These are phyloP conservation scores for Debaryomyces coudertii DNA, from an alignment of 1,139 yeast genomes.

Conservation along the genomic window DNA sequence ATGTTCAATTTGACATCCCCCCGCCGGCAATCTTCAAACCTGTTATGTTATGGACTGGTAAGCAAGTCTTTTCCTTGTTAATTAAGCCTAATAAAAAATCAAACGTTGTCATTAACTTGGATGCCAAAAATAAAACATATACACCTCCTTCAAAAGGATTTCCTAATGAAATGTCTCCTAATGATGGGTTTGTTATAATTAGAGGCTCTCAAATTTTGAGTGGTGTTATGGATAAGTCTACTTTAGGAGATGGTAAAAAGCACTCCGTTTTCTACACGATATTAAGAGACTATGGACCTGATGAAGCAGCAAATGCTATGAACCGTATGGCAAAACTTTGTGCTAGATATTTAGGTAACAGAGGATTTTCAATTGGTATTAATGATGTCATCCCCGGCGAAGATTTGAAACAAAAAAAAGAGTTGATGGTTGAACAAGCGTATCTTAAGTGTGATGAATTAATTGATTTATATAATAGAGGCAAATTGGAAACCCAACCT, in stretches of 20 bases:
- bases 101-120: constrained; percentile 84
- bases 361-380: constrained; percentile 97
- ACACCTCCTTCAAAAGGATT: constrained; percentile 65
- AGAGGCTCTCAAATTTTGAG: constrained; percentile 87
- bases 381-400: constrained; percentile 95
- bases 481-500: constrained; percentile 96
- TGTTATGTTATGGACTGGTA: constrained; percentile 92
- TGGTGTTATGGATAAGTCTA: constrained; percentile 97
- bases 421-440: constrained; percentile 87
- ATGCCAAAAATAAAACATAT: constrained; percentile 91
- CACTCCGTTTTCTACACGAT: constrained; percentile 96
- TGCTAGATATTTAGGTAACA: constrained; percentile 90
- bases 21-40: constrained; percentile 96
- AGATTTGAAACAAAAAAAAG: constrained; percentile 77
- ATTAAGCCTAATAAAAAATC: constrained; percentile 80
- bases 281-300: constrained; percentile 91
- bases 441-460: constrained; percentile 91
- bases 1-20: constrained; percentile 85
- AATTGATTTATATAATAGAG: constrained; percentile 76
- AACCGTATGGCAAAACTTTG: constrained; percentile 98
- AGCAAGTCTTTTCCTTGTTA: constrained; percentile 86
- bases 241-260: constrained; percentile 97
- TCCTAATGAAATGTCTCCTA: constrained; percentile 95
- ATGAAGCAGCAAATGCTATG: constrained; percentile 95
- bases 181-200: constrained; percentile 90